These are phyloP conservation scores for Colletotrichum cereale DNA, from an alignment of 2,329 filamentous ascomycete species.

Conservation along the genomic window DNA sequence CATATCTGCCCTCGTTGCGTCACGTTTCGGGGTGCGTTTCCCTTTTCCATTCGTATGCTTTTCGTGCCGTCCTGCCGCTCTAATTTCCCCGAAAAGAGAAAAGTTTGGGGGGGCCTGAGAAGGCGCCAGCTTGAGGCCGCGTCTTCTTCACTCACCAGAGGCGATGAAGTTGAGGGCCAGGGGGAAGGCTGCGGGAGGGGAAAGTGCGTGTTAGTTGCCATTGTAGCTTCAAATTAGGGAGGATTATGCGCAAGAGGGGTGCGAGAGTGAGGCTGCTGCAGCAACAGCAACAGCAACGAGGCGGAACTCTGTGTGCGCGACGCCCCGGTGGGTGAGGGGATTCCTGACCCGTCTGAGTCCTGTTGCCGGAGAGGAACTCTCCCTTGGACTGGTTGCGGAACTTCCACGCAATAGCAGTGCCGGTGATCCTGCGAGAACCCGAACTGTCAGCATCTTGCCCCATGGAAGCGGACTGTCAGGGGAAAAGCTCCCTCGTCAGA, in stretches of 20 bases:
- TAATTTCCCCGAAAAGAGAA: slow-evolving; percentile 15
- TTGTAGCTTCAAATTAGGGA: background rate
- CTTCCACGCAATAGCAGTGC: slow-evolving; percentile 69
- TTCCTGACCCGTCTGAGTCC: slow-evolving; percentile 84
- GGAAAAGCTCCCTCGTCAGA: background rate
- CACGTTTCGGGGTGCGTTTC: slow-evolving; percentile 50
- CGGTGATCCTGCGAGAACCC: slow-evolving; percentile 66
- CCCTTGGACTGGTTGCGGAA: slow-evolving; percentile 74
- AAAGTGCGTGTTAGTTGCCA: slow-evolving; percentile 45
- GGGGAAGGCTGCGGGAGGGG: slow-evolving; percentile 72
- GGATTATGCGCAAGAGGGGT: background rate
- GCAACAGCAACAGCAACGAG: background rate
- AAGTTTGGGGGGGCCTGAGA: slow-evolving; percentile 21
- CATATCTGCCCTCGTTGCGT: background rate
- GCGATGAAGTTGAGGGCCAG: slow-evolving; percentile 91
- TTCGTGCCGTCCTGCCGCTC: slow-evolving; percentile 38
- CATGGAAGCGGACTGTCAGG: background rate
- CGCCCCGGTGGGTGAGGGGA: background rate
- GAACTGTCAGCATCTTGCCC: background rate
- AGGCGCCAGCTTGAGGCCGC: slow-evolving; percentile 35
- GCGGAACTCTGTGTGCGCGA: background rate
- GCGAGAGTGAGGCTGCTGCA: background rate
- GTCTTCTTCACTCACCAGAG: slow-evolving; percentile 80
- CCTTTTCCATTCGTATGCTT: background rate
- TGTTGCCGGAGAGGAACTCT: slow-evolving; percentile 81